phyloP scores from a whole-genome alignment of 495 filamentous ascomycete species.

The Rusavskia elegans region DNA sequence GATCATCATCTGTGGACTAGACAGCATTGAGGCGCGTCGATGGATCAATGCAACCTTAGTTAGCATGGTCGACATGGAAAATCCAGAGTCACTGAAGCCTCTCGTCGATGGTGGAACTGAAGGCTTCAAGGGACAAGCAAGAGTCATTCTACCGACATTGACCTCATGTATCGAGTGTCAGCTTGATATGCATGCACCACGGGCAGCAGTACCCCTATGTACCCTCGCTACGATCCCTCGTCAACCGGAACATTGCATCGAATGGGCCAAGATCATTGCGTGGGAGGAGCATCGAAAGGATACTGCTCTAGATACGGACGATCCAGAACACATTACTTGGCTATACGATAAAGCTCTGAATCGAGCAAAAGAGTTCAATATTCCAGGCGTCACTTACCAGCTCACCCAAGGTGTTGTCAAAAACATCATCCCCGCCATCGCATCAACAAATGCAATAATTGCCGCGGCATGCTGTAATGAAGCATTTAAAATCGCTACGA shows the following conservation, averaged over 20 bases:
- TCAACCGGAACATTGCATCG: constrained; percentile 96
- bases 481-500: constrained; percentile 83
- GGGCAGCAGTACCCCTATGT: constrained; percentile 87
- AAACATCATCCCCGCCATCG: constrained; percentile 98
- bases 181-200: constrained; percentile 91
- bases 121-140: constrained; percentile 94
- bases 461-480: constrained; percentile 93
- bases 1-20: constrained; percentile 85
- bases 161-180: constrained; percentile 97
- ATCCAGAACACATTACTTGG: constrained; percentile 95
- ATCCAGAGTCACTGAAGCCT: constrained; percentile 73
- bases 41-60: constrained; percentile 97
- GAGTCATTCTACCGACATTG: constrained; percentile 82
- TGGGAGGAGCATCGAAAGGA: constrained; percentile 46
- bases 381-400: constrained; percentile 86
- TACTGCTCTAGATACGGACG: constrained; percentile 75
- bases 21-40: constrained; percentile 89
- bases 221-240: constrained; percentile 93
- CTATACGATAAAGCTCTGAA: constrained; percentile 72
- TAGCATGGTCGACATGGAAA: constrained; percentile 67
- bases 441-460: constrained; percentile 92
- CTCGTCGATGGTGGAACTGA: constrained; percentile 95
- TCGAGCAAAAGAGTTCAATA: constrained; percentile 78
- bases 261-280: constrained; percentile 91
- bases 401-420: constrained; percentile 97